Evolutionary conservation across 495 filamentous ascomycete species (phyloP), one percentile per base, ranked within the genome.

Genomic region (Hypoxylon rickii): DNA sequence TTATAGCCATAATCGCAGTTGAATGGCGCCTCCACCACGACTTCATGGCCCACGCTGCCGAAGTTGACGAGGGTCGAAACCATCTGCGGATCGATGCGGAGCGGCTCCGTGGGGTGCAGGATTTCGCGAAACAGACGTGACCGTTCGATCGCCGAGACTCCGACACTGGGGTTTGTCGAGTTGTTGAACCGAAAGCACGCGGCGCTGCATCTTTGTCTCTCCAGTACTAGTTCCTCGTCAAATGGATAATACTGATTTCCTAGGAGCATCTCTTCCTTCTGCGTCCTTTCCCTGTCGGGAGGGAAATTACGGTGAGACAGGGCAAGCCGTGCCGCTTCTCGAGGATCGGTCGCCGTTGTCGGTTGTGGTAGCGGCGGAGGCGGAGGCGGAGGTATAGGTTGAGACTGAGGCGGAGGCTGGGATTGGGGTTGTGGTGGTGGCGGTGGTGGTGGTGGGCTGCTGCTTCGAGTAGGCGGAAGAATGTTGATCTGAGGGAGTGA

Each of bases 1-100:
- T 98, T 97, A 66, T 96, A 96, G 1, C 94, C 94, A 64, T 97
- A 98, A 64, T 96, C 91, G 70, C 94, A 97, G 29, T 78, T 86
- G 68, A 98, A 97, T 10, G 94, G 93, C 2, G 89, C 85, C 53
- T 97, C 91, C 33, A 98, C 89, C 32, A 85, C 79, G 6, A 89
- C 87, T 42, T 89, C 83, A 33, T 86, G 80, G 16, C 90, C 90
- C 15, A 96, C 85, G 24, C 80, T 79, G n/a, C 88, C 88, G 3
- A 76, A 61, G 53, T 76, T 62, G 37, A 77, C 64, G 55, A 80
- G 62, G 51, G 82, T 54, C 54, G 82, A 77, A 54, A 76, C 64
- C 55, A 67, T 33, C 49, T 71, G 66, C 37, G 81, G 75, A 21
- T 80, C 67, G 54, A 80, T 48, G 64, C 73, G 67, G 57, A 72